Evolutionary conservation across 2,329 filamentous ascomycete genomes (phyloP).

Genomic region (Arthrobotrys musiformis): DNA sequence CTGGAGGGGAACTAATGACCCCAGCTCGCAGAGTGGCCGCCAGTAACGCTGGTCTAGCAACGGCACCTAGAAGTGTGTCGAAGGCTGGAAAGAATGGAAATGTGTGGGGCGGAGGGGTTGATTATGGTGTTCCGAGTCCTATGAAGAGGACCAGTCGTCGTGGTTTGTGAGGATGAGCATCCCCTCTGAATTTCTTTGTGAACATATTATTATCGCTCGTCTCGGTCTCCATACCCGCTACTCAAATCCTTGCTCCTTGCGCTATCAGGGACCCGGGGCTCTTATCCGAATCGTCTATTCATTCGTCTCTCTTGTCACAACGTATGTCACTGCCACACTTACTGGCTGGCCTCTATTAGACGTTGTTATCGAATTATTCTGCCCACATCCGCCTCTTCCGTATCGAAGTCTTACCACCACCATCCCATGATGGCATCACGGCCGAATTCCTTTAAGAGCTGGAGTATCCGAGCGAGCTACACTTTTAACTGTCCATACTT

Average conservation of each 20-base stretch:
- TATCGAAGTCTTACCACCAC: background rate
- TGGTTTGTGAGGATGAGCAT: background rate
- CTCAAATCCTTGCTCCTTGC: background rate
- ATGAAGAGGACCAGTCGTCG: conserved; percentile 42
- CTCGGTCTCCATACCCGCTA: background rate
- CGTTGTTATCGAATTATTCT: background rate
- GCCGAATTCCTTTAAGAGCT: background rate
- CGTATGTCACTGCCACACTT: background rate
- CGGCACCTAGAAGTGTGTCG: background rate
- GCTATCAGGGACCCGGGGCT: too few relatives aligned
- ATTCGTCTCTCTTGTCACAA: background rate
- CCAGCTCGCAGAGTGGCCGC: conserved; percentile 36
- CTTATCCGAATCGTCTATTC: too few relatives aligned
- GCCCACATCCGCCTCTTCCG: background rate
- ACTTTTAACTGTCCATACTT: background rate
- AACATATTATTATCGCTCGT: background rate
- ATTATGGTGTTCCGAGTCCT: conserved; percentile 43
- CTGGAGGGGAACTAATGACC: conserved; percentile 38
- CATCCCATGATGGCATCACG: background rate
- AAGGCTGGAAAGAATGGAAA: conserved; percentile 44
- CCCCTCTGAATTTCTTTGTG: background rate
- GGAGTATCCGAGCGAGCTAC: background rate
- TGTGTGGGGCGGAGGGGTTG: conserved; percentile 46
- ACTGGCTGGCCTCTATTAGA: background rate
- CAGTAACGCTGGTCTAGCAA: background rate